Base-by-base conservation (phyloP, 768 basidiomycete genomes). In the Leccinum fibrillosum region DNA sequence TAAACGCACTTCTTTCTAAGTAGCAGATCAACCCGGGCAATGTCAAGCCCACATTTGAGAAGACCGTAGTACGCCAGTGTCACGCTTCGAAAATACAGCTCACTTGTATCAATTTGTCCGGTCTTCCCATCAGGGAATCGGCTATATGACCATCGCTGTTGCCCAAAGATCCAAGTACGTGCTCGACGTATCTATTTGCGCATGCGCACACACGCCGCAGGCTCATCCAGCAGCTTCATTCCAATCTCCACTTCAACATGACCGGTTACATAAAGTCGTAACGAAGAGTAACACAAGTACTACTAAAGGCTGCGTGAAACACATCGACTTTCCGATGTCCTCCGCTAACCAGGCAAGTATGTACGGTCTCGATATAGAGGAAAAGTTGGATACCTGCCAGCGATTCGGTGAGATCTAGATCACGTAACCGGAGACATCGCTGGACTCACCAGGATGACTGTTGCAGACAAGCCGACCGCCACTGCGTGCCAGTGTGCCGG, bases 41-140 rank as follows among this genome's bases (percentile, higher is more conserved):
- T 35, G 35, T 15, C 13, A 15, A 15, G 13, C 35, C 35, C 35
- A 35, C 35, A 12, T 35, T 35, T 13, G 34, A 34, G 34, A 35
- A 35, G 34, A 35, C 28, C 28, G 28, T 30, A 30, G 9, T 30
- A 30, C 28, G 9, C 28, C 28, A 30, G 28, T 30, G 35, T 15
- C 35, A 35, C 15, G 35, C 35, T 15, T 13, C 13, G 12, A 2
- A 35, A 26, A 23, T 10, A 21, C 11, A 12, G 1, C 10, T 17
- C 12, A 28, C 13, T 11, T 34, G 15, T 9, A 9, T 15, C 2
- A 10, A 25, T 17, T 17, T 10, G 1, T 3, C 23, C 28, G 4
- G 64, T 66, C 61, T 70, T 62, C 56, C 61, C 57, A 56, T 42
- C 21, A 63, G 12, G 6, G 13, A 75, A 49, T 74, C 71, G 4